Evolutionary conservation across 371 early-diverging fungal genomes (phyloP).

Genomic region (Actinomortierella ambigua): DNA sequence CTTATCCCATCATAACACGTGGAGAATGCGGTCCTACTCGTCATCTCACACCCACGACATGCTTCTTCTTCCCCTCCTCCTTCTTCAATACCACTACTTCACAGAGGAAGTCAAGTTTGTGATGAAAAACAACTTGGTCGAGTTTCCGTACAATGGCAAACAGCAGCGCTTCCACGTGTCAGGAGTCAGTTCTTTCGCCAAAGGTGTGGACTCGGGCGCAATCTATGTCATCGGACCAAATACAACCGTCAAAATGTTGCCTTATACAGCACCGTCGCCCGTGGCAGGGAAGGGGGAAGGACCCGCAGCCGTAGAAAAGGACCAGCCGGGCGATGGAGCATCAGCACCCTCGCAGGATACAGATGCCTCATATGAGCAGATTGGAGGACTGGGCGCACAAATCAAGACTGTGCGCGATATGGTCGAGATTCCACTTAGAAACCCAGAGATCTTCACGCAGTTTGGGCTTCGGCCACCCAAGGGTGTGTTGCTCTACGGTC

Average conservation of each 20-base stretch:
- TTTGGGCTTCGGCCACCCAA: conserved; percentile 85
- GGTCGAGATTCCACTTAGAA: conserved; percentile 83
- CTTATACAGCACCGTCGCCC: conserved; percentile 32
- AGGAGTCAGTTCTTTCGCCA: conserved; percentile 31
- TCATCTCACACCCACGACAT: conserved; percentile 27
- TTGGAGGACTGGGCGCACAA: conserved; percentile 80
- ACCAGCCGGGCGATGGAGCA: background rate
- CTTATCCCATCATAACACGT: no score
- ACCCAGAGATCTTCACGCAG: conserved; percentile 73
- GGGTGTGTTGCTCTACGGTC: conserved; percentile 94
- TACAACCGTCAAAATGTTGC: conserved; percentile 40
- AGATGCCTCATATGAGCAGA: conserved; percentile 51
- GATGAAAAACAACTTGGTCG: conserved; percentile 51
- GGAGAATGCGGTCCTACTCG: no score
- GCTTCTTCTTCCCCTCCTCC: conserved; percentile 17
- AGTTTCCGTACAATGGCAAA: conserved; percentile 60
- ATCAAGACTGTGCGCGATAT: conserved; percentile 80
- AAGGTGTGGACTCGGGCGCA: conserved; percentile 27
- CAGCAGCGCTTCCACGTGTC: conserved; percentile 49
- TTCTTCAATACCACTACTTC: background rate
- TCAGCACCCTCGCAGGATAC: conserved; percentile 1
- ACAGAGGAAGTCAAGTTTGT: conserved; percentile 61
- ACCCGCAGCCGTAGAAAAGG: background rate
- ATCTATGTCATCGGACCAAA: conserved; percentile 41
- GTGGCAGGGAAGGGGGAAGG: conserved; percentile 9